These are phyloP conservation scores for Pseudogymnoascus sp. DNA, from an alignment of 2,329 filamentous ascomycete genomes.

Conservation along the genomic window DNA sequence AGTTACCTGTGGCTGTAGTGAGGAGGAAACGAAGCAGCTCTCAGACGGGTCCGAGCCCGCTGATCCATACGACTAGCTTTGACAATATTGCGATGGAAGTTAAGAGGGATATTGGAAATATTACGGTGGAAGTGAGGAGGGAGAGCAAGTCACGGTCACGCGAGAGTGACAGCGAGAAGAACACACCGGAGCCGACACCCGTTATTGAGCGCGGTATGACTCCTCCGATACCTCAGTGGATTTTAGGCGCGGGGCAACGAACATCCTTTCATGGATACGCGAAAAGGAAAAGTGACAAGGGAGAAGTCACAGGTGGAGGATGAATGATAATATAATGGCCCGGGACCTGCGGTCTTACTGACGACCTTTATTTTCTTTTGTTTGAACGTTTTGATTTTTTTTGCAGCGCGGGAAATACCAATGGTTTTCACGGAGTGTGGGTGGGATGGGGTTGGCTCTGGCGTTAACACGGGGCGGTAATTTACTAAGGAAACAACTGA, in stretches of 20 bases:
- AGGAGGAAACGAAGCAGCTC: slow-evolving; percentile 49
- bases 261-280: slow-evolving; percentile 42
- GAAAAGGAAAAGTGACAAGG: slow-evolving; percentile 28
- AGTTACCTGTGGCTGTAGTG: slow-evolving; percentile 44
- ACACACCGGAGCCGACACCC: background rate
- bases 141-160: slow-evolving; percentile 12
- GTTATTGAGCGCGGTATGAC: slow-evolving; percentile 42
- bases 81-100: slow-evolving; percentile 32
- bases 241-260: slow-evolving; percentile 45
- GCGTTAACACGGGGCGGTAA: background rate
- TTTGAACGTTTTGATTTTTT: background rate
- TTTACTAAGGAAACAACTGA: background rate
- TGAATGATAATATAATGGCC: background rate
- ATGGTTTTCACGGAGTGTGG: slow-evolving; percentile 2
- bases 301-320: background rate
- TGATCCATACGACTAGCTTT: slow-evolving; percentile 42
- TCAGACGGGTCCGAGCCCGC: slow-evolving; percentile 38
- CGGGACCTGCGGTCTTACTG: background rate
- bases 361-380: background rate
- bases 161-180: background rate
- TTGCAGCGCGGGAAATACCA: slow-evolving; percentile 1
- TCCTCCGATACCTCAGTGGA: slow-evolving; percentile 54
- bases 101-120: slow-evolving; percentile 24
- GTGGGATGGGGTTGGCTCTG: background rate
- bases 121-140: slow-evolving; percentile 12